Evolutionary conservation across 768 basidiomycete genomes (phyloP).

Genomic region (Boletus bicolor): DNA sequence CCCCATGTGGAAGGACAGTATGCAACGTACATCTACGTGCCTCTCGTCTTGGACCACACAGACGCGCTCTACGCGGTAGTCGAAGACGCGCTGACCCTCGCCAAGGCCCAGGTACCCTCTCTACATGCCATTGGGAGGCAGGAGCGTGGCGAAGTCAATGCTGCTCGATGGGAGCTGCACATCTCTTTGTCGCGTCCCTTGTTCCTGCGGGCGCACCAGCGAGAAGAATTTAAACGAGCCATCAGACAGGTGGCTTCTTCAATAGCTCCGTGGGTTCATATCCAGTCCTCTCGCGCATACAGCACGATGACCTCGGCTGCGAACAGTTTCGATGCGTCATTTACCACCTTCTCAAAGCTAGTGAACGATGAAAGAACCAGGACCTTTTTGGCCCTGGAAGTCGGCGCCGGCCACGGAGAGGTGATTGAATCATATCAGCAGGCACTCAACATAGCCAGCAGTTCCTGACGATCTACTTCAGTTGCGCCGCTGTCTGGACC

Average conservation of each 20-base stretch:
- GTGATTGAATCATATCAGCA: conserved; percentile 38
- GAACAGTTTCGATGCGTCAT: conserved; percentile 67
- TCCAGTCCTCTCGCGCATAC: not conserved
- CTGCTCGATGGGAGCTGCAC: conserved; percentile 53
- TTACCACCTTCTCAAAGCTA: conserved; percentile 66
- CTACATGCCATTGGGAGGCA: conserved; percentile 44
- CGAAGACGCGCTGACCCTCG: conserved; percentile 40
- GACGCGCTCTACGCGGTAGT: conserved; percentile 47
- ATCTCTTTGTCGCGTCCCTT: conserved; percentile 83
- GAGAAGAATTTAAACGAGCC: conserved; percentile 64
- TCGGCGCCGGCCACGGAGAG: conserved; percentile 81
- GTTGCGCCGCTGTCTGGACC: conserved; percentile 55
- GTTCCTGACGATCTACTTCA: conserved; percentile 33
- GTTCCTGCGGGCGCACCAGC: conserved; percentile 76
- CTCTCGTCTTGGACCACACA: conserved; percentile 45
- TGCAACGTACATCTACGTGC: conserved; percentile 74
- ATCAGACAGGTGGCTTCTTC: conserved; percentile 51
- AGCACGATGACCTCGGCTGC: conserved; percentile 8
- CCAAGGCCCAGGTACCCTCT: conserved; percentile 44
- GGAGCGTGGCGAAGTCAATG: not conserved
- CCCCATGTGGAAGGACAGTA: conserved; percentile 90
- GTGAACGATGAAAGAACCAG: conserved; percentile 79
- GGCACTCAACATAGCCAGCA: not conserved
- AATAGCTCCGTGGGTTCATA: conserved; percentile 42
- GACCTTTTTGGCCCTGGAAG: conserved; percentile 74